Base-by-base conservation (phyloP, 2,329 filamentous ascomycete species). In the Colletotrichum sp. region DNA sequence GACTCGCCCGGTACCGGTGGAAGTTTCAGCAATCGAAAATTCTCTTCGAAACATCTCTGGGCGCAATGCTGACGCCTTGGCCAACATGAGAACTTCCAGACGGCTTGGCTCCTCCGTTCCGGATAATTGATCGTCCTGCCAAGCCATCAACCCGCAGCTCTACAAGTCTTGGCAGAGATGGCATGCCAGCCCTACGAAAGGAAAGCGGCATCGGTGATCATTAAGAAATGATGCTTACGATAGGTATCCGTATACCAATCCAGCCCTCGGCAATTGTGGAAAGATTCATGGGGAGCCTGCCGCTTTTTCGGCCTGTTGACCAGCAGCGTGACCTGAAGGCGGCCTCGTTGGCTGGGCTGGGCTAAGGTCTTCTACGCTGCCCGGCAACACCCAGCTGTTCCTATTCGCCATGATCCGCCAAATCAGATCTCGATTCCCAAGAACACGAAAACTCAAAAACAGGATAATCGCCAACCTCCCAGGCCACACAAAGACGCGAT, bases 211-310 rank as follows among this genome's bases (percentile, higher is more conserved):
- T 22, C 44, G 4, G 6, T 52, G n/a, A 2, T 52, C 2, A 48
- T 0, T 11, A 1, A 48, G 3, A 52, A 22, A n/a, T 6, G 2
- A 52, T 22, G 0, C 11, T 12, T 0, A 22, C n/a, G n/a, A 52
- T 52, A 22, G 11, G n/a, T 25, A 0, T 52, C 0, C n/a, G 3
- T 22, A 1, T 52, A 2, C 0, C n/a, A 25, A 52, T 7, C n/a
- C 13, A 2, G 0, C n/a, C 0, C n/a, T 52, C 44, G 44, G 44
- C n/a, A 52, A 52, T 22, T 22, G 0, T 52, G n/a, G 12, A 1
- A 22, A 52, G 3, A 22, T 3, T 25, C 6, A 52, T 0, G n/a
- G 12, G 44, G 44, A 22, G 44, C 6, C 44, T 52, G 44, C 12
- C n/a, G 44, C 44, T 52, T 0, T 52, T 52, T 52, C 0, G 4